These are phyloP conservation scores for Plasmodium fragile DNA, from an alignment of 169 alveolate genomes.

Conservation along the genomic window DNA sequence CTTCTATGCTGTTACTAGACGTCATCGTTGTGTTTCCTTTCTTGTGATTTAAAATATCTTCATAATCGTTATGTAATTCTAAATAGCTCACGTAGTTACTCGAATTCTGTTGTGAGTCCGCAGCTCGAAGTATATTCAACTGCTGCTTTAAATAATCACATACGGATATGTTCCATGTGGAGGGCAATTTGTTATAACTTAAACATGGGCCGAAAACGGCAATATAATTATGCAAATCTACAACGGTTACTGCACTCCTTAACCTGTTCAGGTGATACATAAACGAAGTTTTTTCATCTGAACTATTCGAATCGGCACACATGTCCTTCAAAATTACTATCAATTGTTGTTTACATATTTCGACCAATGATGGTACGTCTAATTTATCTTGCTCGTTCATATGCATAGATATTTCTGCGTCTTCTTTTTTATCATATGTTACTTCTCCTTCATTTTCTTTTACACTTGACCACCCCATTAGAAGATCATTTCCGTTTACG, in stretches of 20 bases:
- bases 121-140: slow-evolving; percentile 51
- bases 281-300: slow-evolving; percentile 61
- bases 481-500: slow-evolving; percentile 19
- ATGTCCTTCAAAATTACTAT: slow-evolving; percentile 63
- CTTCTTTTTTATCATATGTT: slow-evolving; percentile 49
- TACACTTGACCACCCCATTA: neutral
- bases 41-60: slow-evolving; percentile 23
- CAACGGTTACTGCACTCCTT: slow-evolving; percentile 70
- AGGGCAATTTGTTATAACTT: slow-evolving; percentile 67
- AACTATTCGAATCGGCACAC: slow-evolving; percentile 47
- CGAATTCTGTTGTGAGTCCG: slow-evolving; percentile 61
- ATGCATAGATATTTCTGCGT: slow-evolving; percentile 6
- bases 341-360: slow-evolving; percentile 67
- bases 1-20: slow-evolving; percentile 7
- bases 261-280: slow-evolving; percentile 61
- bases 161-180: slow-evolving; percentile 72
- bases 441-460: slow-evolving; percentile 8
- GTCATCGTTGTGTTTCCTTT: neutral
- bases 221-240: slow-evolving; percentile 70
- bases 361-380: slow-evolving; percentile 70
- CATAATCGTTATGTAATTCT: slow-evolving; percentile 53
- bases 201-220: slow-evolving; percentile 74
- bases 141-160: slow-evolving; percentile 62
- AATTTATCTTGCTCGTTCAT: slow-evolving; percentile 53
- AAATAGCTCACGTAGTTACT: slow-evolving; percentile 17